Evolutionary conservation across 768 basidiomycete genomes (phyloP).

Genomic region (Royoungia palumana): DNA sequence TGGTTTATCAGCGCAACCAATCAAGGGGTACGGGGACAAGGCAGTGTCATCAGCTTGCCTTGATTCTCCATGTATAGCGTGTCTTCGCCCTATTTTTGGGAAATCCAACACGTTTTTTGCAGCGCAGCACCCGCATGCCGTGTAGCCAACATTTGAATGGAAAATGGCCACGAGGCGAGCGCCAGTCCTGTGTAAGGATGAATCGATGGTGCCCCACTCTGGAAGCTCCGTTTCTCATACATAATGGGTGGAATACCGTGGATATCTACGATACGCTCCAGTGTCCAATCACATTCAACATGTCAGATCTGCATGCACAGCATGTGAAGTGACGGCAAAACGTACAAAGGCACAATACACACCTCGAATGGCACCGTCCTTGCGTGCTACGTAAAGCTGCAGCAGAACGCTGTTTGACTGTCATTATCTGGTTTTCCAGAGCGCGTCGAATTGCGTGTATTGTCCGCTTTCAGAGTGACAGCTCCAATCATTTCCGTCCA

Average conservation of each 20-base stretch:
- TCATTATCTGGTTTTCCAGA: slow-evolving; percentile 29
- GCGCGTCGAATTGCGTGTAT: slow-evolving; percentile 24
- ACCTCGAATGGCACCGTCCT: slow-evolving; percentile 20
- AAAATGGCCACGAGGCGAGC: slow-evolving; percentile 29
- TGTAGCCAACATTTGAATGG: slow-evolving; percentile 16
- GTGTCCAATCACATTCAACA: slow-evolving; percentile 16
- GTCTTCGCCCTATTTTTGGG: slow-evolving; percentile 26
- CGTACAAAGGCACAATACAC: slow-evolving; percentile 24
- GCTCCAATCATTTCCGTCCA: slow-evolving; percentile 37
- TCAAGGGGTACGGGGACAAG: slow-evolving; percentile 29
- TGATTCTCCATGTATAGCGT: slow-evolving; percentile 15
- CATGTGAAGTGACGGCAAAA: slow-evolving; percentile 18
- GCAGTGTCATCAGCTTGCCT: slow-evolving; percentile 27
- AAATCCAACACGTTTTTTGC: slow-evolving; percentile 31
- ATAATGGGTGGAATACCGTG: slow-evolving; percentile 28
- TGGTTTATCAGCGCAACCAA: slow-evolving; percentile 32
- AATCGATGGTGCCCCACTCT: slow-evolving; percentile 18
- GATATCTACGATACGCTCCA: slow-evolving; percentile 23
- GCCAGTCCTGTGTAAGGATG: slow-evolving; percentile 21
- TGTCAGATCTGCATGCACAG: slow-evolving; percentile 19
- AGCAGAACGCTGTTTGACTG: slow-evolving; percentile 14
- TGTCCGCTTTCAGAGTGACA: slow-evolving; percentile 27
- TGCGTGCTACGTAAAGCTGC: slow-evolving; percentile 27
- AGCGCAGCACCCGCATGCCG: slow-evolving; percentile 32
- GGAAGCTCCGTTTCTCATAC: slow-evolving; percentile 25